Conservation (phyloP, 805 yeast genomes). For the Cyberlindnera petersonii region DNA sequence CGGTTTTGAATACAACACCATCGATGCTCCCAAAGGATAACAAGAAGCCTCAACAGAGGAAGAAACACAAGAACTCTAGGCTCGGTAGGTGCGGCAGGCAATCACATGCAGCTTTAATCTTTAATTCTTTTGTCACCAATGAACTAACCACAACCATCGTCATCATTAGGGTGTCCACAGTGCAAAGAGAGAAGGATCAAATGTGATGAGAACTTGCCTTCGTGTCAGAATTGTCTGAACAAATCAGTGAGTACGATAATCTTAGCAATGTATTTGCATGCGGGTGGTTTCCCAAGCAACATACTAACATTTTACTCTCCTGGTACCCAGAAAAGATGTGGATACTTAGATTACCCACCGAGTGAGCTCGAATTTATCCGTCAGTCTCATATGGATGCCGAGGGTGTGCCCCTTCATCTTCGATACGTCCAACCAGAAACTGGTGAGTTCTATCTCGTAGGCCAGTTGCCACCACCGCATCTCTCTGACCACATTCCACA, state of each 20-base stretch:
- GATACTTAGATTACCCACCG: slow-evolving; percentile 19
- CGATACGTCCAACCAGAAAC: slow-evolving; percentile 1
- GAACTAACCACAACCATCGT: slow-evolving; percentile 11
- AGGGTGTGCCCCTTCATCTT: neutral
- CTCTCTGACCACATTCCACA: no score
- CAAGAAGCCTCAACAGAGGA: slow-evolving; percentile 30
- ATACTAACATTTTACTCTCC: no score
- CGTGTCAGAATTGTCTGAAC: slow-evolving; percentile 45
- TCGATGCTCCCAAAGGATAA: no score
- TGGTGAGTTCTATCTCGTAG: neutral
- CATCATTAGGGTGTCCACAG: slow-evolving; percentile 67
- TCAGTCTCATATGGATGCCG: slow-evolving; percentile 12
- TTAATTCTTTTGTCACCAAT: neutral
- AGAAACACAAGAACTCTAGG: slow-evolving; percentile 42
- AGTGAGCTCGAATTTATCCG: slow-evolving; percentile 15
- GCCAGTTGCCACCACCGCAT: slow-evolving; percentile 3
- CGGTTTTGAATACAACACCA: no score
- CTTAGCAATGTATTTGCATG: no score
- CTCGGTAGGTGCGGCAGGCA: slow-evolving; percentile 13
- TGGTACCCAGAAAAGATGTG: slow-evolving; percentile 15
- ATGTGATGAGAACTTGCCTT: slow-evolving; percentile 58
- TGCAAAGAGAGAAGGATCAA: slow-evolving; percentile 58
- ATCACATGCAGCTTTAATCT: neutral
- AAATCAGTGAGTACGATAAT: no score
- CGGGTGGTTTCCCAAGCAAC: no score